Conservation (phyloP, 441 rosid species). For the Codiaeum variegatum region DNA sequence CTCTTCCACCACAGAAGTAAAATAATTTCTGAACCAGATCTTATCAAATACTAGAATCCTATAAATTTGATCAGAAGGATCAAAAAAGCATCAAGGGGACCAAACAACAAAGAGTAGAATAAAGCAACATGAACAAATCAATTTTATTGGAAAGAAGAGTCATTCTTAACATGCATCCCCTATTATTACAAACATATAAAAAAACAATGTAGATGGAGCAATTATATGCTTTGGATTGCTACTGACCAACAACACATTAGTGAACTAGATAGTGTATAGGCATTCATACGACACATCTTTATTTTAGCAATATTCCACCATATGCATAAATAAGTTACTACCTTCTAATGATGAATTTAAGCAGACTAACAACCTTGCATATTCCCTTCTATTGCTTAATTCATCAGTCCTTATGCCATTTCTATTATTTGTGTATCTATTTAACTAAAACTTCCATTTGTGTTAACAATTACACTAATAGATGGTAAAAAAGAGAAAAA, state of each 20-base stretch:
- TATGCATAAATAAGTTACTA: slow-evolving; percentile 22
- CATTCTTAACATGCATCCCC: background rate
- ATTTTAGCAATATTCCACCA: slow-evolving; percentile 11
- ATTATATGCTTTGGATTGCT: slow-evolving; percentile 74
- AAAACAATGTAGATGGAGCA: slow-evolving; percentile 49
- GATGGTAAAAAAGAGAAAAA: background rate
- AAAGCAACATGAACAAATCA: slow-evolving; percentile 1
- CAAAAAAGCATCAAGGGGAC: background rate
- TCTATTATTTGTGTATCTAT: slow-evolving; percentile 70
- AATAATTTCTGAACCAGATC: background rate
- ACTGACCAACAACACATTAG: slow-evolving; percentile 13
- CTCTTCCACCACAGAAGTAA: background rate
- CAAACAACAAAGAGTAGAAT: background rate
- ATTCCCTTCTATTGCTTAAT: slow-evolving; percentile 83
- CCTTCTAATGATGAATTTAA: slow-evolving; percentile 73
- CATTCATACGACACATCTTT: background rate
- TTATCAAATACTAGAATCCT: background rate
- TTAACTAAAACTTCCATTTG: slow-evolving; percentile 26
- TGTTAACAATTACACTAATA: background rate
- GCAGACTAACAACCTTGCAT: slow-evolving; percentile 78
- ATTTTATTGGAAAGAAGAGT: background rate
- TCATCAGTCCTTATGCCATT: slow-evolving; percentile 51
- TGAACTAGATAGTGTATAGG: slow-evolving; percentile 21
- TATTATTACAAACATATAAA: background rate
- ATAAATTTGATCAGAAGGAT: background rate